Conservation (phyloP, 225 moss, liverwort and hornwort genomes). For the Marchantia polymorpha region DNA sequence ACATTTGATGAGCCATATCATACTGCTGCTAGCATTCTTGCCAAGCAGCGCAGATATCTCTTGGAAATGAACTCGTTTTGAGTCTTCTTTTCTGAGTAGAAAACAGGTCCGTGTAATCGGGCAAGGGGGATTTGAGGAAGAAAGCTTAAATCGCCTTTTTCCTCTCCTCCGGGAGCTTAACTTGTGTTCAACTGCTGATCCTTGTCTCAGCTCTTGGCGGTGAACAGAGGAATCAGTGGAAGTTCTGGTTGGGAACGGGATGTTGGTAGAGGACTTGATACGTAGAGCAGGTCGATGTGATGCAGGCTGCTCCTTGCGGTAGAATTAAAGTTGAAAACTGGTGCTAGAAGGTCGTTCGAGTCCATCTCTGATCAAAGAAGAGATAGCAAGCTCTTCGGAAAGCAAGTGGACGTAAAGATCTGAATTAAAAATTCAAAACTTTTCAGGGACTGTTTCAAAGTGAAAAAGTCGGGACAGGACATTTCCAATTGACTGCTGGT, state of each 20-base stretch:
- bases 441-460: too few relatives aligned
- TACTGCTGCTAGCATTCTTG: constrained; percentile 62
- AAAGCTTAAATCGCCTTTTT: neutral
- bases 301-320: neutral
- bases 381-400: neutral
- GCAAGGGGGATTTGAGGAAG: neutral
- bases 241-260: neutral
- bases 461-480: too few relatives aligned
- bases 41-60: constrained; percentile 56
- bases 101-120: neutral
- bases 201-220: neutral
- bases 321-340: neutral
- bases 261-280: neutral
- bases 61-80: constrained; percentile 88
- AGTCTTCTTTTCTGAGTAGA: neutral
- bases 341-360: neutral
- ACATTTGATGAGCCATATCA: constrained; percentile 80
- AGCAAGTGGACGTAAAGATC: neutral
- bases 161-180: neutral
- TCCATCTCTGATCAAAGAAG: neutral
- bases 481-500: too few relatives aligned
- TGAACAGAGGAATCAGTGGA: neutral
- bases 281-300: neutral
- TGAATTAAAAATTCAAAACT: too few relatives aligned
- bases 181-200: neutral